Conservation (phyloP, 1,284 basidiomycete genomes). For the Naganishia sp. region DNA sequence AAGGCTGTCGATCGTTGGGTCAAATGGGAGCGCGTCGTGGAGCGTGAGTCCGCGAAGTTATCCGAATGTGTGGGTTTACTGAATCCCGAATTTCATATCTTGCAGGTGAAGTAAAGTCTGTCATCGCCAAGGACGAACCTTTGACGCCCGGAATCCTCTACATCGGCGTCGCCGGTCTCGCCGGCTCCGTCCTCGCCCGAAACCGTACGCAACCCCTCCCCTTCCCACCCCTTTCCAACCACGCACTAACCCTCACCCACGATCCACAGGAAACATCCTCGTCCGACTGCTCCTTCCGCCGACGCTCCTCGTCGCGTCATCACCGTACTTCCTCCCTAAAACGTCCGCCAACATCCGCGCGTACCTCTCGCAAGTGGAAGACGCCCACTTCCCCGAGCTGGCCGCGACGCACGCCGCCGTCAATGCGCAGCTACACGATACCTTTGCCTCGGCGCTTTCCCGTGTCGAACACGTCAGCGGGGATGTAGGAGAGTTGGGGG, state of each 20-base stretch:
- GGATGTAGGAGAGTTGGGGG: constrained; percentile 50
- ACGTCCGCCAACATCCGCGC: constrained; percentile 68
- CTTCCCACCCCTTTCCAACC: neutral
- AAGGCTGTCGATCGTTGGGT: constrained; percentile 75
- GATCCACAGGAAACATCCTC: constrained; percentile 56
- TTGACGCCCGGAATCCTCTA: constrained; percentile 84
- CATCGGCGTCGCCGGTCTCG: constrained; percentile 81
- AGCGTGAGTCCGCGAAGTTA: constrained; percentile 62
- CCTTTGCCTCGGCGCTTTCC: constrained; percentile 59
- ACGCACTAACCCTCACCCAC: neutral
- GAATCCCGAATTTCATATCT: neutral
- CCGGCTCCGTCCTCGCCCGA: constrained; percentile 79
- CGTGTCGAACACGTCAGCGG: constrained; percentile 56
- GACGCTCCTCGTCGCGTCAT: constrained; percentile 64
- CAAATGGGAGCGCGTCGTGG: constrained; percentile 73
- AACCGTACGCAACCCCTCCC: constrained; percentile 58
- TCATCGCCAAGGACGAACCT: constrained; percentile 74
- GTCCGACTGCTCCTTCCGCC: constrained; percentile 72
- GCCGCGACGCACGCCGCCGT: constrained; percentile 69
- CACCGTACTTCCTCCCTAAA: constrained; percentile 76
- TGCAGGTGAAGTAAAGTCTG: constrained; percentile 74
- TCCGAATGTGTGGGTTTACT: neutral
- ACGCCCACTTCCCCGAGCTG: constrained; percentile 65
- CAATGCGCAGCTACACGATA: constrained; percentile 64
- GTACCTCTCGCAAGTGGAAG: constrained; percentile 72